Conservation (phyloP, 768 basidiomycete genomes). For the Lanmaoa rubissima region DNA sequence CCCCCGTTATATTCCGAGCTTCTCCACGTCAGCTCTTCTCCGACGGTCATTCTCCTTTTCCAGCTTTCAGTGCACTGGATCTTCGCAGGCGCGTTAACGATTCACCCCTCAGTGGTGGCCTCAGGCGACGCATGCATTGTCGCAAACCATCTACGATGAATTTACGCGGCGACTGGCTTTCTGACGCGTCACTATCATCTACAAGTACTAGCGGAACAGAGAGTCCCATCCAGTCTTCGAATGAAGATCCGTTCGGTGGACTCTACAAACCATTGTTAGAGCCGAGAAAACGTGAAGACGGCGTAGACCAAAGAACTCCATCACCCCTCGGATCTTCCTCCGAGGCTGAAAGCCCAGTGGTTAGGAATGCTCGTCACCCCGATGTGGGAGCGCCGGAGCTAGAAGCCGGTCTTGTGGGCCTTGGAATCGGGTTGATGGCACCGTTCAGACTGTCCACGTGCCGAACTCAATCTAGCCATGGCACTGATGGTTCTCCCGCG, state of each 20-base stretch:
- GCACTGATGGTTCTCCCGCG: conserved; percentile 8
- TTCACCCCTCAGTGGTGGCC: conserved; percentile 43
- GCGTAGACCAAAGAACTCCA: conserved; percentile 12
- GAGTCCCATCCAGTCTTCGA: conserved; percentile 30
- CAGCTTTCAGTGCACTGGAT: conserved; percentile 30
- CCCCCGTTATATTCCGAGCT: conserved; percentile 40
- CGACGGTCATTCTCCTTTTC: conserved; percentile 34
- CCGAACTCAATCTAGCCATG: conserved; percentile 25
- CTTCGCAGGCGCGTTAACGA: conserved; percentile 40
- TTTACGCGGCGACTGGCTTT: conserved; percentile 28
- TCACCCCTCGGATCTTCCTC: conserved; percentile 25
- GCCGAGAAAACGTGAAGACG: conserved; percentile 9
- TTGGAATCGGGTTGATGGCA: conserved; percentile 46
- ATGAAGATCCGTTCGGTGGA: conserved; percentile 47
- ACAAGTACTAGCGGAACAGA: conserved; percentile 16
- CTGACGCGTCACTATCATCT: conserved; percentile 31
- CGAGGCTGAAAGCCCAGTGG: conserved; percentile 52
- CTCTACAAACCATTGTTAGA: conserved; percentile 38
- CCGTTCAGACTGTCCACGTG: conserved; percentile 50
- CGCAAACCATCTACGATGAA: conserved; percentile 32
- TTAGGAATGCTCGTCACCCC: conserved; percentile 28
- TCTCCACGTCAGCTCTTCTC: conserved; percentile 43
- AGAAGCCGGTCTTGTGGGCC: conserved; percentile 37
- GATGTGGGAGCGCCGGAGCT: conserved; percentile 27
- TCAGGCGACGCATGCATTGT: conserved; percentile 29